Percentiles rank a stretch among this genome's conserved stretches.
These are phyloP conservation scores for Kitagawia praeruptora DNA, from an alignment of 129 eudicot species.

Conservation along the genomic window DNA sequence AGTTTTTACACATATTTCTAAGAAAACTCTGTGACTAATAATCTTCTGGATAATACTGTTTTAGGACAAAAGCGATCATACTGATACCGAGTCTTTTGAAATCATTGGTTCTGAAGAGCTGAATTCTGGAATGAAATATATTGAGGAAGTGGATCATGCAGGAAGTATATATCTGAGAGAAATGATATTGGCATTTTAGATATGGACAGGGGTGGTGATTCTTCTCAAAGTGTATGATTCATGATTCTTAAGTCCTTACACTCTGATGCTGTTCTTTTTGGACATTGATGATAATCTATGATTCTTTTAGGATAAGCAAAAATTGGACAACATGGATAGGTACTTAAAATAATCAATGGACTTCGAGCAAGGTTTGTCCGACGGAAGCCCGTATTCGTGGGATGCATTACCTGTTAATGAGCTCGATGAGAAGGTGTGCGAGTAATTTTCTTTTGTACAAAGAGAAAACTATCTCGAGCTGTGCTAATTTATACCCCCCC, in stretches of 20 bases:
- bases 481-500: too few species aligned
- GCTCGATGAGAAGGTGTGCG: too few species aligned
- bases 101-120: constrained; percentile 28
- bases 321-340: too few species aligned
- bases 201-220: background rate
- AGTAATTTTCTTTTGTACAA: too few species aligned
- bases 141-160: constrained; percentile 13
- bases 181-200: constrained; percentile 5
- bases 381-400: too few species aligned
- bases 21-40: constrained; percentile 9
- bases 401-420: too few species aligned
- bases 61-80: constrained; percentile 16
- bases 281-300: background rate
- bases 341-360: too few species aligned
- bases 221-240: background rate
- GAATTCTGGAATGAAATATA: constrained; percentile 8
- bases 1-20: background rate
- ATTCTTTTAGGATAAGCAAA: background rate
- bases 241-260: background rate
- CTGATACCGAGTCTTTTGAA: constrained; percentile 29
- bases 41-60: constrained; percentile 13
- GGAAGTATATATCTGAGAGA: constrained; percentile 5
- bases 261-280: background rate
- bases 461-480: too few species aligned
- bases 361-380: too few species aligned